Evolutionary conservation across 345 rosid genomes (phyloP), one percentile per base, ranked within the genome.

Genomic region (Lepidium didymum): DNA sequence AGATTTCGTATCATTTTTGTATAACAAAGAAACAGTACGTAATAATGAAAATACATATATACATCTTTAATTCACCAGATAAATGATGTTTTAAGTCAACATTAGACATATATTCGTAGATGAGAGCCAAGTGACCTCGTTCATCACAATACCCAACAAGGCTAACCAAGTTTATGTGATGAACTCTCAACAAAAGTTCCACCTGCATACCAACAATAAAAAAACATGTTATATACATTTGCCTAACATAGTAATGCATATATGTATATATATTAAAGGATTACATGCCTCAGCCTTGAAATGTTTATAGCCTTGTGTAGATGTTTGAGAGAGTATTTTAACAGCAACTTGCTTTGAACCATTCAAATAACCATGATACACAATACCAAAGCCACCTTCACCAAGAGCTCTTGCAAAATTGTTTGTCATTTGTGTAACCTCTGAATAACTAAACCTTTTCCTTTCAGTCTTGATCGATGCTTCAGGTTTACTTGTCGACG

Each of bases 341-440:
- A 64, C 58, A 37, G 45, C 59, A n/a, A 64, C 58, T 64, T 62
- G 14, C 16, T 62, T 27, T 44, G 67, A 29, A 33, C 12, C 31
- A 44, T 46, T 33, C n/a, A 82, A 47, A 16, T 7, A 15, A 3
- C 85, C 89, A 38, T 49, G 70, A 55, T 78, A 82, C 5, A 85
- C 87, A 16, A 65, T 67, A 57, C 89, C 89, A 38, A 81, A 82
- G 2, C 86, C 83, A 38, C 85, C 89, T 64, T 77, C 67, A 9
- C 89, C 86, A 23, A 79, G 67, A 31, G 70, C 60, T 50, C 15
- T 78, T 18, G 44, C 7, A 10, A 85, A 85, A 58, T 82, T 73
- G 6, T 66, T 55, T 14, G 86, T 85, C 4, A 85, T 76, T 5
- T n/a, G 58, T n/a, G 40, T 35, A 12, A 82, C 58, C 36, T 79